These are phyloP conservation scores for Anthracocystis setariae DNA, from an alignment of 1,284 basidiomycete species.

Conservation along the genomic window DNA sequence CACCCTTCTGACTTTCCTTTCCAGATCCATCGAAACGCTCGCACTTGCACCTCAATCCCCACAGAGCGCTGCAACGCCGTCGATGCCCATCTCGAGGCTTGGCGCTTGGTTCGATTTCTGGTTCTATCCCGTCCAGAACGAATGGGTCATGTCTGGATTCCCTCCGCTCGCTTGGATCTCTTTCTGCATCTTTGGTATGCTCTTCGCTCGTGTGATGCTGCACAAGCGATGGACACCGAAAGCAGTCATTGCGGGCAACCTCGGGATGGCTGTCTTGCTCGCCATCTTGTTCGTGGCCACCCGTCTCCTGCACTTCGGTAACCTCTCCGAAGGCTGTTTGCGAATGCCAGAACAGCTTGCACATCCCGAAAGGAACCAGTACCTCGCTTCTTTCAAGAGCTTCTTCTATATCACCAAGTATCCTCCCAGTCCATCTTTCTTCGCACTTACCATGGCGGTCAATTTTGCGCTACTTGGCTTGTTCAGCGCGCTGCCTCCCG, in stretches of 20 bases:
- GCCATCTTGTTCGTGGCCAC: slow-evolving; percentile 47
- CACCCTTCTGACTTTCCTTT: background rate
- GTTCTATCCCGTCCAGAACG: slow-evolving; percentile 39
- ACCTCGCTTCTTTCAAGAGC: slow-evolving; percentile 38
- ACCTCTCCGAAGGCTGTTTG: slow-evolving; percentile 52
- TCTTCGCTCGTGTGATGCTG: slow-evolving; percentile 53
- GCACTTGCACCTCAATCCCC: slow-evolving; percentile 3
- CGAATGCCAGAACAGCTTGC: slow-evolving; percentile 29
- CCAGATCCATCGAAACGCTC: slow-evolving; percentile 9
- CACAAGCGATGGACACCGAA: slow-evolving; percentile 13
- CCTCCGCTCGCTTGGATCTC: slow-evolving; percentile 57
- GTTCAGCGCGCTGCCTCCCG: slow-evolving; percentile 37
- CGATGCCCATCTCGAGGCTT: slow-evolving; percentile 4
- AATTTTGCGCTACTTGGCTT: slow-evolving; percentile 49
- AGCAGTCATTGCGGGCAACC: slow-evolving; percentile 19
- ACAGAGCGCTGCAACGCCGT: background rate
- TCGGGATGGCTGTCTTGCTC: slow-evolving; percentile 23
- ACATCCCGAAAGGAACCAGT: slow-evolving; percentile 35
- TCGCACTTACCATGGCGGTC: slow-evolving; percentile 43
- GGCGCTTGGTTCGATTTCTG: slow-evolving; percentile 49
- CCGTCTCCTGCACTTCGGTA: slow-evolving; percentile 51
- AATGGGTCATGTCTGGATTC: slow-evolving; percentile 47
- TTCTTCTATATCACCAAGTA: slow-evolving; percentile 62
- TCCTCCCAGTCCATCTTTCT: slow-evolving; percentile 50
- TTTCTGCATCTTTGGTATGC: slow-evolving; percentile 53